Evolutionary conservation across 352 stramenopile genomes (phyloP), one percentile per base, ranked within the genome.

Genomic region (Elongisporangium prolatum): DNA sequence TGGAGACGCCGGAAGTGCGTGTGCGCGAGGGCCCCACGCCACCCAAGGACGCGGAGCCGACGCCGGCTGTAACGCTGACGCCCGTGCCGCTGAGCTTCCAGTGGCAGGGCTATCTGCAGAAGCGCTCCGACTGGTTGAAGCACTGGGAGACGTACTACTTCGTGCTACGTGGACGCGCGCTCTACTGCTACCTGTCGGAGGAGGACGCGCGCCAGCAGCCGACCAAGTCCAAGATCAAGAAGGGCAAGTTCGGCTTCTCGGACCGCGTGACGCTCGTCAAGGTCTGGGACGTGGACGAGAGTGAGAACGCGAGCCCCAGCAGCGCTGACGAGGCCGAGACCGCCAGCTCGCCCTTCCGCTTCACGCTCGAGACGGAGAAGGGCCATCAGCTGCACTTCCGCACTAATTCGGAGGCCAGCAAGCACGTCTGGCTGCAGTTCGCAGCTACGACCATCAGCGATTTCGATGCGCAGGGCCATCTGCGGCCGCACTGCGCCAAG

Each of bases 111-210:
- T 95, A 95, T 56, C 71, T 95, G 16, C 84, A 93, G 75, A 95
- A 95, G 67, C 80, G 84, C 63, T 91, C 80, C 52, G 86, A 95
- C 70, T 95, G 86, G 86, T 81, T 95, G 57, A 95, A 93, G 70
- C 84, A 95, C 67, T 93, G 84, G 86, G 86, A 95, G 60, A 95
- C 82, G 44, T 95, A 92, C 74, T 95, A 91, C 65, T 91, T 95
- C 49, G 84, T 93, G 8, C 63, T 95, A 16, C 75, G 76, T 3
- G 82, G 84, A 0, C 70, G 80, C 2, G 69, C 71, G 24, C 69
- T 95, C 34, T 95, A 91, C 57, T 95, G 85, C 66, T 95, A 95
- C 56, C 56, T 95, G 17, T 88, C 77, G 22, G 77, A 95, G 60
- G 83, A 95, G 47, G 83, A 95, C 66, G 84, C 78, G 24, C 75